These are phyloP conservation scores for Colletotrichum coccodes DNA, from an alignment of 2,329 filamentous ascomycete genomes.

Conservation along the genomic window DNA sequence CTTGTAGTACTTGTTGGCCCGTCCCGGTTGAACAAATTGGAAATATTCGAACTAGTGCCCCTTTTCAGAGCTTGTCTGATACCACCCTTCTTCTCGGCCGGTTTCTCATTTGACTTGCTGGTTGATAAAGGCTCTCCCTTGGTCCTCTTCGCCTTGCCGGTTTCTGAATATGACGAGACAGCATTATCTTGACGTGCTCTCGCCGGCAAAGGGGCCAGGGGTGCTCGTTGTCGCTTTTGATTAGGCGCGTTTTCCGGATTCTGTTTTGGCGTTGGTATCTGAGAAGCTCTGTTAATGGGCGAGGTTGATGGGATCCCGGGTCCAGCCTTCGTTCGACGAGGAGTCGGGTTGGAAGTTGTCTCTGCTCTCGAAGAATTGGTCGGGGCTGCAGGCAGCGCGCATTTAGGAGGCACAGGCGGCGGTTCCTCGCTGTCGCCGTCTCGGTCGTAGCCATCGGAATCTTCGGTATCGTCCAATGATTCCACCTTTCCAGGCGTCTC, in stretches of 20 bases:
- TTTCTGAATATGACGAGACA: slow-evolving; percentile 36
- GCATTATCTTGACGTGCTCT: slow-evolving; percentile 33
- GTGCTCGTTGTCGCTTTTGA: slow-evolving; percentile 56
- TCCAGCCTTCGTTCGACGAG: slow-evolving; percentile 14
- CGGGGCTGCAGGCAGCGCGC: background rate
- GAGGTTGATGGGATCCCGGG: slow-evolving; percentile 11
- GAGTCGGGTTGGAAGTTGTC: background rate
- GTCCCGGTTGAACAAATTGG: slow-evolving; percentile 63
- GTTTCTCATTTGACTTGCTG: slow-evolving; percentile 36
- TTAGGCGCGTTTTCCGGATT: slow-evolving; percentile 52
- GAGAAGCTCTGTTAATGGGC: slow-evolving; percentile 29
- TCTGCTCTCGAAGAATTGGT: background rate
- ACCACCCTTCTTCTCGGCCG: slow-evolving; percentile 55
- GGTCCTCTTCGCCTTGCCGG: slow-evolving; percentile 43
- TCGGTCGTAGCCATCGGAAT: slow-evolving; percentile 12
- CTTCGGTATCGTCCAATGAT: slow-evolving; percentile 36
- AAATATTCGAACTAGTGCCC: slow-evolving; percentile 56
- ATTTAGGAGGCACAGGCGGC: slow-evolving; percentile 35
- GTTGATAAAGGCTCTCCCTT: slow-evolving; percentile 38
- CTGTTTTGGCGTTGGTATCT: slow-evolving; percentile 36
- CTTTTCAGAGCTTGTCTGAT: slow-evolving; percentile 64
- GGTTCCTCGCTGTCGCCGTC: slow-evolving; percentile 16
- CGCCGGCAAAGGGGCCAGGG: slow-evolving; percentile 39
- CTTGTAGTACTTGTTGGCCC: slow-evolving; percentile 35
- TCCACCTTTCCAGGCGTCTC: slow-evolving; percentile 40